Conservation (phyloP, 371 early-diverging fungal species). For the Mucor indicus region DNA sequence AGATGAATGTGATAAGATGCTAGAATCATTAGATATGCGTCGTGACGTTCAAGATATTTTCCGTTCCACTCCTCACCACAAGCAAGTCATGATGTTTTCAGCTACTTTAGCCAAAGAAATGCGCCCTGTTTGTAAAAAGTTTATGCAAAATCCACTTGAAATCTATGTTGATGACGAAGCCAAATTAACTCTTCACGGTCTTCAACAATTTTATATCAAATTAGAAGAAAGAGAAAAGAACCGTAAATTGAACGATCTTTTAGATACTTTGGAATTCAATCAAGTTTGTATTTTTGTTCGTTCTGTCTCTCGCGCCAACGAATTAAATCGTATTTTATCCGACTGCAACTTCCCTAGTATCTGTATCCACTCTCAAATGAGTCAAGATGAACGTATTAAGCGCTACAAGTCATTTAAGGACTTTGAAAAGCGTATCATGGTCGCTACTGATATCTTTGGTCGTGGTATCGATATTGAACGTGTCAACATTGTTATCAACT, state of each 20-base stretch:
- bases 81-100: conserved; percentile 98
- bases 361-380: conserved; percentile 90
- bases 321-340: conserved; percentile 82
- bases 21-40: conserved; percentile 93
- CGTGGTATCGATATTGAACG: conserved; percentile 99
- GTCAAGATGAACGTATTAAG: conserved; percentile 88
- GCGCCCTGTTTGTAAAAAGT: conserved; percentile 91
- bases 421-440: conserved; percentile 92
- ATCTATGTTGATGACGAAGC: conserved; percentile 98
- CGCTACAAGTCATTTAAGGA: conserved; percentile 96
- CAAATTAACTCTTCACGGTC: conserved; percentile 96
- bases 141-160: conserved; percentile 96
- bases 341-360: conserved; percentile 94
- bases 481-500: conserved; percentile 99
- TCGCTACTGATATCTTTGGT: conserved; percentile 98
- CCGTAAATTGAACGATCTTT: conserved; percentile 89
- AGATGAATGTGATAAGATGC: conserved; percentile 99
- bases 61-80: conserved; percentile 90
- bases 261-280: conserved; percentile 94
- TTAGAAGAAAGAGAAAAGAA: conserved; percentile 89
- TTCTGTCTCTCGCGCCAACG: conserved; percentile 85
- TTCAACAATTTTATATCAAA: conserved; percentile 94
- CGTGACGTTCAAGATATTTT: conserved; percentile 97
- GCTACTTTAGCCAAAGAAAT: conserved; percentile 94
- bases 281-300: conserved; percentile 98